phyloP scores from a whole-genome alignment of 73 alveolate species.

The Tetrahymena elliotti region DNA sequence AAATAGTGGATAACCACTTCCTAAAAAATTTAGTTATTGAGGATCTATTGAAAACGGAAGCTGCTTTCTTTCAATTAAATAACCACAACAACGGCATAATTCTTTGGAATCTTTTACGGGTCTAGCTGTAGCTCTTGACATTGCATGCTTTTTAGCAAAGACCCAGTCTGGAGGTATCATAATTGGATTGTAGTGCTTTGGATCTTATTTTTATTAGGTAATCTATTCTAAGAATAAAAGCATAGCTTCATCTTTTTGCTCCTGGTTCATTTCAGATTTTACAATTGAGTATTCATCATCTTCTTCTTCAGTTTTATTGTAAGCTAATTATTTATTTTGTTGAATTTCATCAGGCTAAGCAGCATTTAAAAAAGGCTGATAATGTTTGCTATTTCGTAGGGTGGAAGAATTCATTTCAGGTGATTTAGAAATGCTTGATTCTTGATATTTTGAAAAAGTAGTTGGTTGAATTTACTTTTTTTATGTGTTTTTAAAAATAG shows the following conservation, averaged over 20 bases:
- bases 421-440: not conserved
- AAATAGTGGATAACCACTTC: conserved; percentile 23
- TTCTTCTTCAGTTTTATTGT: not conserved
- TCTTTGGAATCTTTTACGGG: conserved; percentile 6
- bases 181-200: conserved; percentile 12
- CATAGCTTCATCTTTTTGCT: not conserved
- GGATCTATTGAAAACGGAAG: conserved; percentile 7
- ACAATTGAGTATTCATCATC: not conserved
- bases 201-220: not conserved
- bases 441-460: not conserved
- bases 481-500: not conserved
- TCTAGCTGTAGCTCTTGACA: conserved; percentile 15
- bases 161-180: conserved; percentile 38
- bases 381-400: not conserved
- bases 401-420: not conserved
- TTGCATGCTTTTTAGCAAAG: conserved; percentile 28
- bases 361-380: not conserved
- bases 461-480: not conserved
- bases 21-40: conserved; percentile 17
- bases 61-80: not conserved
- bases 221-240: not conserved
- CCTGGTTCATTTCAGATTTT: not conserved
- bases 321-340: no score
- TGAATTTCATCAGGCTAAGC: not conserved
- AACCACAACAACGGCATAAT: conserved; percentile 30